Base-by-base conservation (phyloP, 2,329 filamentous ascomycete genomes). In the Scedosporium aurantiacum region DNA sequence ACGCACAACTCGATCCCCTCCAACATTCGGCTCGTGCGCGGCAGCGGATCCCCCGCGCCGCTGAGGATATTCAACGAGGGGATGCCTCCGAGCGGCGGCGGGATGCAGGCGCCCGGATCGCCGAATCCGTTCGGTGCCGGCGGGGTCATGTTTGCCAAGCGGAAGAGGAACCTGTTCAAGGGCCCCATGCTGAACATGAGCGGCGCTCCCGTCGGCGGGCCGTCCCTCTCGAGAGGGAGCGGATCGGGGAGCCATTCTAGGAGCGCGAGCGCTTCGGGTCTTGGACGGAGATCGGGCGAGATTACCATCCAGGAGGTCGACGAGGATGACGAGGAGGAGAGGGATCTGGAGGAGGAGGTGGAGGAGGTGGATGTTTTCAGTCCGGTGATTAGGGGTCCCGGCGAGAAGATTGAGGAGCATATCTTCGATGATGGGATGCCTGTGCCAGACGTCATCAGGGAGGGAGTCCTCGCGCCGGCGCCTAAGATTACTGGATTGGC, bases 161-260 rank as follows among this genome's bases (percentile, higher is more conserved):
- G 90, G 62, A 95, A 93, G 75, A 82, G 88, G 62, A 90, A 85
- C 61, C 72, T 92, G 2, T 94, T 95, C 77, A 93, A 93, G 70
- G 90, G 90, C 0, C 90, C 90, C 0, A 85, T 85, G 73, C 75
- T 88, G 32, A 81, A 82, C 65, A 76, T 86, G 56, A 65, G 69
- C 52, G 68, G 73, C 5, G 43, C 12, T n/a, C 43, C 43, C 5
- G 14, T 21, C 12, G 43, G 43, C 4, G 18, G 18, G 2, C 18
- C 43, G 4, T 12, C 43, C 43, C 43, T n/a, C 6, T 45, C 43
- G 7, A 23, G 50, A 25, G 50, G 50, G n/a, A 23, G 50, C 10
- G 54, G 27, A 16, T 21, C 28, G 57, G 23, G 41, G n/a, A 72
- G 78, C 60, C 75, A 82, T 67, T 76, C 80, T 72, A 79, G 81